These are phyloP conservation scores for Fusarium albosuccineum DNA, from an alignment of 2,329 filamentous ascomycete genomes.

Conservation along the genomic window DNA sequence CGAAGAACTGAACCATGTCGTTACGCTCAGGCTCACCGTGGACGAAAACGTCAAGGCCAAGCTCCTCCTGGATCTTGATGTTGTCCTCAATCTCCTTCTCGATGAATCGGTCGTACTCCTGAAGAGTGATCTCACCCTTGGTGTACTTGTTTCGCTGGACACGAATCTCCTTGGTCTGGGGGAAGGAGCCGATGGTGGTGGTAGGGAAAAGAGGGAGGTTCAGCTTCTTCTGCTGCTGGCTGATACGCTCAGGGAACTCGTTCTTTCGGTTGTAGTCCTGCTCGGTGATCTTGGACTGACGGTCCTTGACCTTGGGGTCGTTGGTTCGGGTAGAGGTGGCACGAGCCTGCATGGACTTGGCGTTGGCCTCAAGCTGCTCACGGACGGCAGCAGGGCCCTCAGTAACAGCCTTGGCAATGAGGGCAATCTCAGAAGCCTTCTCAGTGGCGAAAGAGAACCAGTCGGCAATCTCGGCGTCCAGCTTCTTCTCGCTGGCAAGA, in stretches of 20 bases:
- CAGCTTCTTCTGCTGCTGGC: conserved; percentile 90
- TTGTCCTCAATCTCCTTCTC: conserved; percentile 98
- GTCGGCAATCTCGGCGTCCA: conserved; percentile 90
- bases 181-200: conserved; percentile 99
- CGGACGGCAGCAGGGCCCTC: conserved; percentile 89
- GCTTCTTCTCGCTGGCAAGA: conserved; percentile 97
- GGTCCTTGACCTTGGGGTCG: conserved; percentile 96
- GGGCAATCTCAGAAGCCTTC: conserved; percentile 90
- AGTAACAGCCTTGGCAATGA: conserved; percentile 97
- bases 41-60: conserved; percentile 95
- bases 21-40: conserved; percentile 99
- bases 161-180: conserved; percentile 99
- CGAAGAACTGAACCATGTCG: conserved; percentile 99
- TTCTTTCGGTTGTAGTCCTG: conserved; percentile 95
- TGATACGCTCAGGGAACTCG: conserved; percentile 85
- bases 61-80: conserved; percentile 97
- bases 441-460: conserved; percentile 99
- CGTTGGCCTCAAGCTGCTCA: conserved; percentile 94
- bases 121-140: conserved; percentile 94
- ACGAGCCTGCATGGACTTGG: conserved; percentile 91
- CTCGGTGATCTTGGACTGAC: conserved; percentile 87
- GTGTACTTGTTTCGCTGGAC: conserved; percentile 97
- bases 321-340: conserved; percentile 95
- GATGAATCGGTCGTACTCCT: conserved; percentile 98
- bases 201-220: conserved; percentile 97